phyloP scores from a whole-genome alignment of 1,139 yeast genomes.

The Suhomyces atakaporum region DNA sequence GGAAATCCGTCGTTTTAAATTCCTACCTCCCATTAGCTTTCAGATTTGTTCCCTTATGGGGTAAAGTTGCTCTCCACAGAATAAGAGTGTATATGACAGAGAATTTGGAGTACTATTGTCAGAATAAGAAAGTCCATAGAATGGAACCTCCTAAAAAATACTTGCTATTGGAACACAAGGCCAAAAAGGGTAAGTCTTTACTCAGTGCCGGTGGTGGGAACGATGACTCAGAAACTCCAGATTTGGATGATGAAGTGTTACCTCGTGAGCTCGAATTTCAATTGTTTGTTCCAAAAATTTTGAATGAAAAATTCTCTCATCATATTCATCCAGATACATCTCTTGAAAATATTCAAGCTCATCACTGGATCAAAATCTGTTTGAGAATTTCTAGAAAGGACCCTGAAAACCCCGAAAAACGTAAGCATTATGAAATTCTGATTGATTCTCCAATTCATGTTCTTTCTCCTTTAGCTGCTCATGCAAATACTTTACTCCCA shows the following conservation, averaged over 20 bases:
- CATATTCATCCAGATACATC: conserved; percentile 81
- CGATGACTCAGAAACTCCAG: conserved; percentile 25
- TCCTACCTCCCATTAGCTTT: conserved; percentile 83
- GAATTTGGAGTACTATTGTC: conserved; percentile 85
- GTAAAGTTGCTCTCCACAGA: conserved; percentile 84
- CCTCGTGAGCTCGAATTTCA: conserved; percentile 79
- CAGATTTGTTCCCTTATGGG: conserved; percentile 75
- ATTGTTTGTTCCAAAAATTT: conserved; percentile 69
- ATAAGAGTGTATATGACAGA: conserved; percentile 85
- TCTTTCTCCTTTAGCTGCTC: conserved; percentile 65
- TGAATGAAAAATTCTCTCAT: conserved; percentile 47
- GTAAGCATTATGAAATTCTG: conserved; percentile 88
- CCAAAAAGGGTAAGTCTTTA: conserved; percentile 52
- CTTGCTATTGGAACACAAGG: conserved; percentile 76
- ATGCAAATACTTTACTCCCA: conserved; percentile 69
- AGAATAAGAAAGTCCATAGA: conserved; percentile 82
- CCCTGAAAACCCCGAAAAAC: conserved; percentile 54
- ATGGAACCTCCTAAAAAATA: conserved; percentile 86
- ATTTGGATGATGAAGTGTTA: conserved; percentile 43
- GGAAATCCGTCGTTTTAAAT: conserved; percentile 83
- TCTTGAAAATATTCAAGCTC: conserved; percentile 72
- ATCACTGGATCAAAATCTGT: conserved; percentile 92
- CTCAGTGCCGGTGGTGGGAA: conserved; percentile 28
- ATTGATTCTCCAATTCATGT: conserved; percentile 90
- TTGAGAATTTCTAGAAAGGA: conserved; percentile 70